phyloP scores from a whole-genome alignment of 768 basidiomycete species.

The Russula foetens region DNA sequence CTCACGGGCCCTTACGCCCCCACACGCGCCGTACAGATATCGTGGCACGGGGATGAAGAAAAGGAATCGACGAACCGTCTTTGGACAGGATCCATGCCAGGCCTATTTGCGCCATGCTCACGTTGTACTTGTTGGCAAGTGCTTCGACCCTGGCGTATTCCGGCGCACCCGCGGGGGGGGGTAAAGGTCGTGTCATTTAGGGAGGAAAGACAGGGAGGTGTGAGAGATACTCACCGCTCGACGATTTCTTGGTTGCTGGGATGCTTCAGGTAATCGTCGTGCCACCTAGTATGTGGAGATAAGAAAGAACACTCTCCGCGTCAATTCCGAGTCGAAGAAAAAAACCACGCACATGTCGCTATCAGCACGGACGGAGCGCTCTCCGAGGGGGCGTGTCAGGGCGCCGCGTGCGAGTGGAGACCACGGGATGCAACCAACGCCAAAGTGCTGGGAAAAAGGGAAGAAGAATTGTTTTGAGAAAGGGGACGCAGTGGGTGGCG shows the following conservation, averaged over 20 bases:
- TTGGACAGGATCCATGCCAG: slow-evolving; percentile 29
- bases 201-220: too few relatives aligned
- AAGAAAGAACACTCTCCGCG: background rate
- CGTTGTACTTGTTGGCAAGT: slow-evolving; percentile 30
- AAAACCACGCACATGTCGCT: slow-evolving; percentile 24
- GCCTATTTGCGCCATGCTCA: slow-evolving; percentile 34
- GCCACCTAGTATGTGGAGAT: background rate
- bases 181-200: background rate
- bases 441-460: slow-evolving; percentile 21
- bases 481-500: background rate
- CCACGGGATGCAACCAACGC: slow-evolving; percentile 37
- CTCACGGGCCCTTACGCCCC: background rate
- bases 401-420: slow-evolving; percentile 28
- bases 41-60: too few relatives aligned
- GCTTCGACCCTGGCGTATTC: slow-evolving; percentile 24
- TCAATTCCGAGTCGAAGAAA: background rate
- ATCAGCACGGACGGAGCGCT: slow-evolving; percentile 19
- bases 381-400: slow-evolving; percentile 23
- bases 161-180: background rate
- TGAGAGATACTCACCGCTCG: slow-evolving; percentile 7
- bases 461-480: background rate
- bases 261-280: slow-evolving; percentile 2
- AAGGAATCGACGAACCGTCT: slow-evolving; percentile 20
- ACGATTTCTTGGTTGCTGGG: slow-evolving; percentile 9
- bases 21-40: background rate